Conservation (phyloP, 2,329 filamentous ascomycete species). For the Acarospora socialis region DNA sequence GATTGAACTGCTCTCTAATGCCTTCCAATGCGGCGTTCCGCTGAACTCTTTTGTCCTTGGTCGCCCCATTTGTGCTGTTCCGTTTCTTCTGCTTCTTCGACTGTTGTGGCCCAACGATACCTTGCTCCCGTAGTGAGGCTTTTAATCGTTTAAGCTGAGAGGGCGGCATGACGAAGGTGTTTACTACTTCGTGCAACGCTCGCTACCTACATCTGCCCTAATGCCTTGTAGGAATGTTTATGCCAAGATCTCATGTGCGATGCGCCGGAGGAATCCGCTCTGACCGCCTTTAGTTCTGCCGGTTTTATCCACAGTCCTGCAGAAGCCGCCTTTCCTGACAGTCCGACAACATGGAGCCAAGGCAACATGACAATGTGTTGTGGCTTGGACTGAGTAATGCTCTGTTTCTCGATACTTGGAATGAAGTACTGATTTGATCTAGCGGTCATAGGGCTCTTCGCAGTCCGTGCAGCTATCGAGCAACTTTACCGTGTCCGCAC, state of each 20-base stretch:
- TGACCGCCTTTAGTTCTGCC: too few species aligned
- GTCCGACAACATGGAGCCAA: conserved; percentile 24
- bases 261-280: too few species aligned
- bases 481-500: conserved; percentile 47
- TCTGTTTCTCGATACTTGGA: too few species aligned
- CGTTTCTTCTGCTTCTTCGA: conserved; percentile 89
- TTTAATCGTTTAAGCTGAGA: conserved; percentile 96
- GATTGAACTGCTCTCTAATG: conserved; percentile 94
- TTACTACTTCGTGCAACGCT: too few species aligned
- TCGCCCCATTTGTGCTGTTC: conserved; percentile 50
- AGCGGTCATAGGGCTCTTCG: conserved; percentile 6
- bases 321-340: too few species aligned
- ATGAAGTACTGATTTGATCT: conserved; percentile 1
- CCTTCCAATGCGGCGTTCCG: conserved; percentile 63
- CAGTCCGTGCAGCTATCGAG: conserved; percentile 15
- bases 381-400: conserved; percentile 31
- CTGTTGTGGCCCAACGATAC: conserved; percentile 78
- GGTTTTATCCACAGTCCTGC: too few species aligned
- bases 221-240: too few species aligned
- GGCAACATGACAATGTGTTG: conserved; percentile 29
- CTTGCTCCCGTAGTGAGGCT: conserved; percentile 74
- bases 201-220: too few species aligned
- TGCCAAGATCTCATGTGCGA: too few species aligned
- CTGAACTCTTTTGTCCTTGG: conserved; percentile 60
- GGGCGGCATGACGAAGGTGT: too few species aligned